phyloP scores from a whole-genome alignment of 805 yeast genomes.

The Candida endomychidarum region DNA sequence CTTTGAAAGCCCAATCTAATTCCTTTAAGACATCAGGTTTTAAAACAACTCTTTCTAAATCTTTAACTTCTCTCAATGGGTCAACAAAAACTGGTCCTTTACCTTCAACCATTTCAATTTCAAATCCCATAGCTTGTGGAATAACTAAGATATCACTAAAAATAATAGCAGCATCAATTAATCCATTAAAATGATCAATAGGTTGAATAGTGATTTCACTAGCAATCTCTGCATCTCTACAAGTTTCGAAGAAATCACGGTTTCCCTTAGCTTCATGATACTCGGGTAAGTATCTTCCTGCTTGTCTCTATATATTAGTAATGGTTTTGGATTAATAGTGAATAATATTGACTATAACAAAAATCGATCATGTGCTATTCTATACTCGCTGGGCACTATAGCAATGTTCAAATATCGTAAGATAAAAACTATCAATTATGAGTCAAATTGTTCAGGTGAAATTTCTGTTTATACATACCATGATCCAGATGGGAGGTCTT shows the following conservation, averaged over 20 bases:
- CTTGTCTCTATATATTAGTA: slow-evolving; percentile 61
- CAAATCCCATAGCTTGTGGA: slow-evolving; percentile 98
- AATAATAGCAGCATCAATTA: slow-evolving; percentile 94
- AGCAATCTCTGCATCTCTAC: slow-evolving; percentile 92
- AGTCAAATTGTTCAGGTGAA: not conserved
- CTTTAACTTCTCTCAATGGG: slow-evolving; percentile 76
- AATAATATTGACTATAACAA: not conserved
- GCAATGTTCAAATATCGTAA: not conserved
- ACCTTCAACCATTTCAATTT: slow-evolving; percentile 89
- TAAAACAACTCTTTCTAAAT: slow-evolving; percentile 57
- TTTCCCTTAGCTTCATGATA: slow-evolving; percentile 85
- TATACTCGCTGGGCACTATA: not conserved
- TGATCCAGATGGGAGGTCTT: slow-evolving; percentile 97
- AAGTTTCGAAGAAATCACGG: slow-evolving; percentile 91
- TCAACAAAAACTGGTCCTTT: slow-evolving; percentile 91
- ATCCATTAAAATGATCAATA: slow-evolving; percentile 80
- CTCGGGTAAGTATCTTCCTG: slow-evolving; percentile 92
- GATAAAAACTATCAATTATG: not conserved
- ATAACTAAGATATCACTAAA: slow-evolving; percentile 93
- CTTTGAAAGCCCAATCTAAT: slow-evolving; percentile 91
- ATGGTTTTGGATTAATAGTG: not conserved
- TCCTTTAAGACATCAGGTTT: slow-evolving; percentile 72
- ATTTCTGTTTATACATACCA: too few relatives aligned
- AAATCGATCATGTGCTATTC: too few relatives aligned
- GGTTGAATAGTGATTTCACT: slow-evolving; percentile 96